Conservation (phyloP, 768 basidiomycete genomes). For the Tylopilus rubrobrunneus region DNA sequence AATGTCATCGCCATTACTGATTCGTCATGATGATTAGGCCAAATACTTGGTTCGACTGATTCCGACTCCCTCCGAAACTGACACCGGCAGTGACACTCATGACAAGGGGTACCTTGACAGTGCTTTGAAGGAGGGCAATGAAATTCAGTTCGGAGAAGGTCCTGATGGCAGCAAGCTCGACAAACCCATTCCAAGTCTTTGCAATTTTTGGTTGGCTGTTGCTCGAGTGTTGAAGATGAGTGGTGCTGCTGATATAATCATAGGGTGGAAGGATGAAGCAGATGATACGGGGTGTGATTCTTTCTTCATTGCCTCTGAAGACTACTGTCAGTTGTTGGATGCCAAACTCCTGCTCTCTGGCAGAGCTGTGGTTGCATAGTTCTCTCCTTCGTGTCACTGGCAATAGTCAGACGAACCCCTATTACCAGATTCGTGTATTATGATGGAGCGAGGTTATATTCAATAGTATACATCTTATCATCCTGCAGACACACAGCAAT, state of each 20-base stretch:
- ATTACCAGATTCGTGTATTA: too few relatives aligned
- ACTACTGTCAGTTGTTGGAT: not conserved
- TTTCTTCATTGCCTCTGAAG: not conserved
- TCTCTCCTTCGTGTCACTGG: not conserved
- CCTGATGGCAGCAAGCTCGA: not conserved
- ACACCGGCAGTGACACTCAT: too few relatives aligned
- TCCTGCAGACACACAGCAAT: too few relatives aligned
- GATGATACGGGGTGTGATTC: not conserved
- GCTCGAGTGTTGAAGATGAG: constrained; percentile 7
- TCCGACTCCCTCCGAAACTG: not conserved
- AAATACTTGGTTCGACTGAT: not conserved
- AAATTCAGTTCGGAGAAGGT: constrained; percentile 3
- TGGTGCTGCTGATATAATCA: constrained; percentile 6
- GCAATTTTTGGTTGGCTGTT: constrained; percentile 3
- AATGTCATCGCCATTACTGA: not conserved
- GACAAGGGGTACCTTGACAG: not conserved
- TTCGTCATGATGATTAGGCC: not conserved
- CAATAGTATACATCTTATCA: too few relatives aligned
- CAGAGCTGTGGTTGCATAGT: not conserved
- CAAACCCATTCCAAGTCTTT: not conserved
- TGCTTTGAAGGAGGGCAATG: constrained; percentile 2
- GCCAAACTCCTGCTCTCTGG: not conserved
- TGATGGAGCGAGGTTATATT: too few relatives aligned
- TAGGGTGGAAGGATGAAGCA: constrained; percentile 1
- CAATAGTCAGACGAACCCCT: not conserved